A percentile compares a stretch with the other conserved stretches of the same genome.
phyloP scores from a whole-genome alignment of 495 filamentous ascomycete species.

The Penicillium chermesinum region DNA sequence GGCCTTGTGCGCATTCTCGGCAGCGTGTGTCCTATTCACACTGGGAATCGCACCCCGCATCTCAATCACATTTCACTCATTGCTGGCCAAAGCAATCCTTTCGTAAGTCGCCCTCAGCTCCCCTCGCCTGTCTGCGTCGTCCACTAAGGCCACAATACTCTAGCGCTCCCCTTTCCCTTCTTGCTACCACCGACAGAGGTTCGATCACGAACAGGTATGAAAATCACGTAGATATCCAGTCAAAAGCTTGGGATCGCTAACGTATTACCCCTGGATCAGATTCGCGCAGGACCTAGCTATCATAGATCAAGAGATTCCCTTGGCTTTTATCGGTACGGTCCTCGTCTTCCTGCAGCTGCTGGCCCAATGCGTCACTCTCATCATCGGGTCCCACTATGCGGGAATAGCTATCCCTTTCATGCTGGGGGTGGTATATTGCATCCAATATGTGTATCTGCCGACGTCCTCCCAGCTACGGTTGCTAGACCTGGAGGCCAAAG shows the following conservation, averaged over 20 bases:
- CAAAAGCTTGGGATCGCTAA: too few species aligned
- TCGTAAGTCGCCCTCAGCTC: too few species aligned
- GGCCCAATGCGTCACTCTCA: not conserved
- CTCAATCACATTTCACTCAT: too few species aligned
- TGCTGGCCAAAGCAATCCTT: too few species aligned
- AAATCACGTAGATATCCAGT: not conserved
- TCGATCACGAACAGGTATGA: not conserved
- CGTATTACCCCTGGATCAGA: too few species aligned
- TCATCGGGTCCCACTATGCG: not conserved
- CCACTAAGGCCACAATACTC: too few species aligned
- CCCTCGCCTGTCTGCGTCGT: too few species aligned
- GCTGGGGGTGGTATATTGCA: not conserved
- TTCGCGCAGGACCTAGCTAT: slow-evolving; percentile 9
- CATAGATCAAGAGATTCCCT: slow-evolving; percentile 5
- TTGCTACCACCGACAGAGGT: too few species aligned
- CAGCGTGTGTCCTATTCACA: too few species aligned
- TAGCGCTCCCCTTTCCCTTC: too few species aligned
- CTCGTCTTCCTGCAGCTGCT: not conserved
- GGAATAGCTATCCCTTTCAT: not conserved
- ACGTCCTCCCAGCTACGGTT: slow-evolving; percentile 56
- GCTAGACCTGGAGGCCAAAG: slow-evolving; percentile 50
- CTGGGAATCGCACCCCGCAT: too few species aligned
- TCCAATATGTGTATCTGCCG: slow-evolving; percentile 49
- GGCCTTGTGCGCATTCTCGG: too few species aligned
- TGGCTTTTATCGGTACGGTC: not conserved